These are phyloP conservation scores for Vitis rupestris DNA, from an alignment of 164 flowering plant species.

Conservation along the genomic window DNA sequence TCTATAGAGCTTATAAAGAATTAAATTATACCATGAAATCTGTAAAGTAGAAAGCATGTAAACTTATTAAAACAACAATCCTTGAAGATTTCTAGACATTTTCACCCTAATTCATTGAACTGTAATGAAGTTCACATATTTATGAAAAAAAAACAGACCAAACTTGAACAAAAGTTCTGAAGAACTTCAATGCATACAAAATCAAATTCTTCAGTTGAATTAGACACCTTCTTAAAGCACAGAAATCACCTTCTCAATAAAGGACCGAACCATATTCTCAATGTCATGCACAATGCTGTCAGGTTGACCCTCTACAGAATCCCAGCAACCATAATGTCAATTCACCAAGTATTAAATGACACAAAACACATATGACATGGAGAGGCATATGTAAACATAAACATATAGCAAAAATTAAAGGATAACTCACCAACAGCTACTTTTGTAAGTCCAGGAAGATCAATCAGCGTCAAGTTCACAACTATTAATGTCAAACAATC, in stretches of 20 bases:
- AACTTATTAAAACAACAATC: neutral
- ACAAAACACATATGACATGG: neutral
- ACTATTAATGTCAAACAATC: conserved; percentile 44
- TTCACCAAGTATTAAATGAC: neutral
- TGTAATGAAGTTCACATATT: neutral
- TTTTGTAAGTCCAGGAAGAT: conserved; percentile 99
- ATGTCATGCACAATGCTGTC: conserved; percentile 83
- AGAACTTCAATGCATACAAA: neutral
- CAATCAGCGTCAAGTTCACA: conserved; percentile 89
- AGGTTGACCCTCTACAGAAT: conserved; percentile 57
- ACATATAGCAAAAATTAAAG: neutral
- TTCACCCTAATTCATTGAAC: neutral
- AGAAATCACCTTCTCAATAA: conserved; percentile 73
- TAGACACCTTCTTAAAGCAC: neutral
- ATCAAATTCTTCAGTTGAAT: neutral
- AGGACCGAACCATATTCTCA: conserved; percentile 86
- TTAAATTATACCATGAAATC: neutral
- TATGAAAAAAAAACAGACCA: neutral
- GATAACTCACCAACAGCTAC: conserved; percentile 84
- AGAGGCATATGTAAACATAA: neutral
- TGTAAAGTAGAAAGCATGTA: neutral
- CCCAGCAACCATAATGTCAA: neutral
- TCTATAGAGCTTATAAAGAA: neutral
- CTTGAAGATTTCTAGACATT: neutral
- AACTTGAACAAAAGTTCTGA: neutral